These are phyloP conservation scores for Nakataea oryzae DNA, from an alignment of 2,329 filamentous ascomycete species.

Conservation along the genomic window DNA sequence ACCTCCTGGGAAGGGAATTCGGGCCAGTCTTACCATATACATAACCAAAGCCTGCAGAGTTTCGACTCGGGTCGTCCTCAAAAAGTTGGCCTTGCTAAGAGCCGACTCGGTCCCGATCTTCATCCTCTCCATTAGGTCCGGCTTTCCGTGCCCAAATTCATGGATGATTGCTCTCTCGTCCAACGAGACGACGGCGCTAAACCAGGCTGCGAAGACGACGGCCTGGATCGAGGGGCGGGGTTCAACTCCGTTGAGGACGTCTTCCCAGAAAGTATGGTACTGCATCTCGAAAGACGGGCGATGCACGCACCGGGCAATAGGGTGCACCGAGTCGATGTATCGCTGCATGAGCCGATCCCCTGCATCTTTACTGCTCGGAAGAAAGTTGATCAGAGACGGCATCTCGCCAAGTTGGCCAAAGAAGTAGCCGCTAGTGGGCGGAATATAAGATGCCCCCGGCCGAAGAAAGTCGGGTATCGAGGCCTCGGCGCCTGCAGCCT, in stretches of 20 bases:
- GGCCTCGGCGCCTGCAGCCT: constrained; percentile 7
- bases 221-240: constrained; percentile 56
- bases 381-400: constrained; percentile 44
- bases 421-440: constrained; percentile 57
- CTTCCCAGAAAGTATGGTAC: constrained; percentile 56
- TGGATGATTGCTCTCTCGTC: constrained; percentile 37
- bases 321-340: constrained; percentile 60
- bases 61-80: constrained; percentile 61
- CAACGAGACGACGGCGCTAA: constrained; percentile 60
- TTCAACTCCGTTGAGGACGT: constrained; percentile 47
- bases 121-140: constrained; percentile 48
- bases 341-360: constrained; percentile 54
- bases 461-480: constrained; percentile 43
- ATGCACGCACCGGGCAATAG: constrained; percentile 58
- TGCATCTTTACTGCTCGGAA: constrained; percentile 41
- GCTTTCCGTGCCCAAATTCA: constrained; percentile 44
- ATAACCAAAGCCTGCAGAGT: constrained; percentile 69
- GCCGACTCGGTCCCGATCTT: constrained; percentile 58
- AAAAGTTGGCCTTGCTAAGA: constrained; percentile 57
- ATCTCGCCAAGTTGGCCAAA: constrained; percentile 42
- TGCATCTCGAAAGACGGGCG: constrained; percentile 54
- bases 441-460: constrained; percentile 55
- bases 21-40: constrained; percentile 50
- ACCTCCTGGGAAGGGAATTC: neutral
- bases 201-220: constrained; percentile 57